phyloP scores from a whole-genome alignment of 2,329 filamentous ascomycete species.

The Aspergillus tubingensis region DNA sequence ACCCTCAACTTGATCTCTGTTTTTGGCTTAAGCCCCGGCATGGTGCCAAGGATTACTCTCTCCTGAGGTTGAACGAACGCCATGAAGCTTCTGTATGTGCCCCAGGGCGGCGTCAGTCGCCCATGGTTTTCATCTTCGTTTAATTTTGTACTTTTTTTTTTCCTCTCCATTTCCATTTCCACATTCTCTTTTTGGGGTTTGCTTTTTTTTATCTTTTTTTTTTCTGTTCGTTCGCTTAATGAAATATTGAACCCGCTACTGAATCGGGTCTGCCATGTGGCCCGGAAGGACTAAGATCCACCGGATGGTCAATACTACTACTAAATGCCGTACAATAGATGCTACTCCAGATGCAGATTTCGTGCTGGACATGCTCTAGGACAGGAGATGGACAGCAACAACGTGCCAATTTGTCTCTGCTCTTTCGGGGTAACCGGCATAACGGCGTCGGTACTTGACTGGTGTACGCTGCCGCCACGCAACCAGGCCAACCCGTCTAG shows the following conservation, averaged over 20 bases:
- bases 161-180: background rate
- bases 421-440: conserved; percentile 2
- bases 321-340: conserved; percentile 1
- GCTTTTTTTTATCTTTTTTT: background rate
- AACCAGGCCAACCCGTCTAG: conserved; percentile 15
- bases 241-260: conserved; percentile 2
- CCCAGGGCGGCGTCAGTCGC: background rate
- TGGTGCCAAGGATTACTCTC: background rate
- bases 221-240: conserved; percentile 1
- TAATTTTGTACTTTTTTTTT: background rate
- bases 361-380: background rate
- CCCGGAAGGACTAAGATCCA: conserved; percentile 20
- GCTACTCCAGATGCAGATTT: background rate
- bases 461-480: conserved; percentile 15
- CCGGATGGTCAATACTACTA: conserved; percentile 6
- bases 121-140: background rate
- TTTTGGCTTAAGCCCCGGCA: background rate
- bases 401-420: background rate
- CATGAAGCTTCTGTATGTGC: background rate
- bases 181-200: no score
- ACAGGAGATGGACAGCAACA: conserved; percentile 6
- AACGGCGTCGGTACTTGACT: conserved; percentile 14
- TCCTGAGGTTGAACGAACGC: background rate
- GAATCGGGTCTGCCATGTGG: conserved; percentile 22
- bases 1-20: background rate